These are phyloP conservation scores for Fraxinus velutina DNA, from an alignment of 305 asterid species.

Conservation along the genomic window DNA sequence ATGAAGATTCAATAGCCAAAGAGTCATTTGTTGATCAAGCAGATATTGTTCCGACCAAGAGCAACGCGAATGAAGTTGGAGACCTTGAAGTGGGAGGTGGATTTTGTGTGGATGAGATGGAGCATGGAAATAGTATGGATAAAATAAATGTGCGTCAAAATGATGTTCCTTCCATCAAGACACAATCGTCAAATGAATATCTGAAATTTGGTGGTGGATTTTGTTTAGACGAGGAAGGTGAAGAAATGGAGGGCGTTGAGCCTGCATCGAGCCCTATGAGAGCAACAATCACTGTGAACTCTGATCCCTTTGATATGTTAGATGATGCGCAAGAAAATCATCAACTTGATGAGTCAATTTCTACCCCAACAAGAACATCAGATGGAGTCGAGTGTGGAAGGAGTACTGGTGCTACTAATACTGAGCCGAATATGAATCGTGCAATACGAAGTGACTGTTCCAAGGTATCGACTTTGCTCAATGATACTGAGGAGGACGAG, in stretches of 20 bases:
- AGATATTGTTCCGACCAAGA: conserved; percentile 22
- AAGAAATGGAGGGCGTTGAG: conserved; percentile 24
- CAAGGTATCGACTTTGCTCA: conserved; percentile 7
- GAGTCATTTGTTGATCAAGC: conserved; percentile 29
- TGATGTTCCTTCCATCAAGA: conserved; percentile 28
- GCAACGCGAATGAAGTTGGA: background rate
- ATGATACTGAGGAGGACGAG: conserved; percentile 28
- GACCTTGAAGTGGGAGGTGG: conserved; percentile 21
- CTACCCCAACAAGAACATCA: conserved; percentile 15
- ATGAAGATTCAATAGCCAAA: conserved; percentile 22
- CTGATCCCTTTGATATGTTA: conserved; percentile 18
- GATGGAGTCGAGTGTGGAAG: conserved; percentile 1
- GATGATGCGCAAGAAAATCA: conserved; percentile 23
- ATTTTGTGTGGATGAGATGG: conserved; percentile 25
- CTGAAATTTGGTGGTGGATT: conserved; percentile 82
- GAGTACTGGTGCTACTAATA: conserved; percentile 1
- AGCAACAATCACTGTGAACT: conserved; percentile 11
- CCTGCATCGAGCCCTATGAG: conserved; percentile 18
- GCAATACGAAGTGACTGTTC: background rate
- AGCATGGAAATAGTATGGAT: conserved; percentile 16
- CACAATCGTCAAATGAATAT: conserved; percentile 42
- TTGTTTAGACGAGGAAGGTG: conserved; percentile 58
- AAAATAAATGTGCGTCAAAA: conserved; percentile 9
- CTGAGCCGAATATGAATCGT: conserved; percentile 18
- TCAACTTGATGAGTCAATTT: conserved; percentile 15